Evolutionary conservation across 345 rosid species (phyloP), one percentile per base, ranked within the genome.

Genomic region (Melaleuca alternifolia): DNA sequence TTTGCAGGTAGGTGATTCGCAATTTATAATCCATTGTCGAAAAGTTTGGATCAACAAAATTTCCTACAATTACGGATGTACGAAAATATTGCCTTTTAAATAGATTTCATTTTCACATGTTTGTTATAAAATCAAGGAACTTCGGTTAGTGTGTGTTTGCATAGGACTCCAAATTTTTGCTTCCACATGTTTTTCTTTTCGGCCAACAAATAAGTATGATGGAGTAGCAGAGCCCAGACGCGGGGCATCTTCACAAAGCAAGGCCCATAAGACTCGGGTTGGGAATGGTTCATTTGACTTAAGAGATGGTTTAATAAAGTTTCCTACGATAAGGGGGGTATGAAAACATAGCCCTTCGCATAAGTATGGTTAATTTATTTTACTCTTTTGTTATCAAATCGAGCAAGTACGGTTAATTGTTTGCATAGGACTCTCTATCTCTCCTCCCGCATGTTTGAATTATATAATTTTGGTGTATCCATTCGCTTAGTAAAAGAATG

Each of bases 301-400:
- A 56, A 56, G 28, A 28, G 13, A 56, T 56, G 61, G 26, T 2
- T 56, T 0, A 12, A 56, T 56, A 56, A 56, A 56, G 61, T 56
- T 4, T 56, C n/a, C 61, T 56, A 56, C 5, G 24, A 24, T 24
- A 3, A 56, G 5, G 6, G 61, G 23, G 24, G 28, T 56, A 10
- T 6, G 28, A 11, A 56, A 0, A 56, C 10, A 24, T 0, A 56
- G 28, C 14, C n/a, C 0, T 56, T 23, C 0, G 0, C 13, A 24
- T 54, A 23, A 54, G 28, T 56, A 56, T 10, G 14, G 28, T 56
- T 23, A 56, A 24, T 56, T 24, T 28, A 56, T 24, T 56, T 56
- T 5, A 56, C 61, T 10, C 61, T 2, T 5, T 10, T 56, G 5
- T 23, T 54, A 54, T 54, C 59, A 54, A 21, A 21, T 0, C 1